Evolutionary conservation across 345 rosid genomes (phyloP).

Genomic region (Populus deltoides): DNA sequence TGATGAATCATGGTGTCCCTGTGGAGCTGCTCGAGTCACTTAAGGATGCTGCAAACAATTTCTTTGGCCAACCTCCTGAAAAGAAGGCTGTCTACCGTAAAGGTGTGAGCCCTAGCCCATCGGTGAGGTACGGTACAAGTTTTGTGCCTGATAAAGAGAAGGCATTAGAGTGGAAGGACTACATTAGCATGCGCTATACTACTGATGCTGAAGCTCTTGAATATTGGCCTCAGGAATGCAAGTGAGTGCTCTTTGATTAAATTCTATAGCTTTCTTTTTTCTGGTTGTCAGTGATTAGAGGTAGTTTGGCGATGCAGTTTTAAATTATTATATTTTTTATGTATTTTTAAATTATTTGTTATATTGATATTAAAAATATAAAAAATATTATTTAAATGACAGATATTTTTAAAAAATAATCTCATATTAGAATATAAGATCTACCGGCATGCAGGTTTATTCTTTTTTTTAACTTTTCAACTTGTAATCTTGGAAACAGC

Average conservation of each 20-base stretch:
- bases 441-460: too few relatives aligned
- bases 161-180: constrained; percentile 68
- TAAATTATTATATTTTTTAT: too few relatives aligned
- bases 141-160: constrained; percentile 55
- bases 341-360: too few relatives aligned
- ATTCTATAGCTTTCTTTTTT: too few relatives aligned
- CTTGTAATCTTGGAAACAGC: too few relatives aligned
- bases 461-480: too few relatives aligned
- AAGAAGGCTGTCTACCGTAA: constrained; percentile 40
- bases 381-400: too few relatives aligned
- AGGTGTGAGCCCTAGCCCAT: constrained; percentile 45
- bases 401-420: too few relatives aligned
- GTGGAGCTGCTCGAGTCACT: constrained; percentile 41
- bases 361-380: too few relatives aligned
- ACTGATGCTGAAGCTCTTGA: constrained; percentile 49
- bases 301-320: too few relatives aligned
- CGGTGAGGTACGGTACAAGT: constrained; percentile 55
- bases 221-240: constrained; percentile 51
- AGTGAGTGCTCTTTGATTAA: constrained; percentile 17
- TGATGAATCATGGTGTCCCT: constrained; percentile 55
- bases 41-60: constrained; percentile 41
- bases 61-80: constrained; percentile 41
- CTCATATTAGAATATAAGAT: too few relatives aligned
- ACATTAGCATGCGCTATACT: constrained; percentile 50
- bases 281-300: too few relatives aligned